Conservation (phyloP, 805 yeast genomes). For the Metschnikowia sp. region DNA sequence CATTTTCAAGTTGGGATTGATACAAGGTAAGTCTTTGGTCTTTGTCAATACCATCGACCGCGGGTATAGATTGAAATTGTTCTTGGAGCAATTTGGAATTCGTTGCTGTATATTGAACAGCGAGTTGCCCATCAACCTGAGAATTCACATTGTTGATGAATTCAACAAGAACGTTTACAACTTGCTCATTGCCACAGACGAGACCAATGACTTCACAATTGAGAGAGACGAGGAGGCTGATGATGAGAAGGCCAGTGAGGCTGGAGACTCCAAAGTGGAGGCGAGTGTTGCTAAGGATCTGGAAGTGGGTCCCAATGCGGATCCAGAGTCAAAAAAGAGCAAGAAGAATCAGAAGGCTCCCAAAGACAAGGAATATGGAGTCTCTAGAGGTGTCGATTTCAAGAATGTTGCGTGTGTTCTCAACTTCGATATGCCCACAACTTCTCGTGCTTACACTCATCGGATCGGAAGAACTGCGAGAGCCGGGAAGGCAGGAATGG, state of each 20-base stretch:
- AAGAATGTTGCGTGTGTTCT: conserved; percentile 93
- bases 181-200: conserved; percentile 92
- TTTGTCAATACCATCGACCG: conserved; percentile 95
- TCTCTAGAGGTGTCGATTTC: conserved; percentile 95
- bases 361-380: conserved; percentile 81
- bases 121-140: conserved; percentile 88
- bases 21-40: conserved; percentile 85
- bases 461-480: conserved; percentile 97
- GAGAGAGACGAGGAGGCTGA: conserved; percentile 49
- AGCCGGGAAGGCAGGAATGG: conserved; percentile 94
- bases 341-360: conserved; percentile 27
- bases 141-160: conserved; percentile 93
- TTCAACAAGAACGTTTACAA: conserved; percentile 87
- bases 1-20: conserved; percentile 79
- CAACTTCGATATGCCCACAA: conserved; percentile 89
- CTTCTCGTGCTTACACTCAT: conserved; percentile 86
- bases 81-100: conserved; percentile 92
- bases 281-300: conserved; percentile 14
- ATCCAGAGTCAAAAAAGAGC: conserved; percentile 3
- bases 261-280: conserved; percentile 20
- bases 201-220: conserved; percentile 56
- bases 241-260: conserved; percentile 26
- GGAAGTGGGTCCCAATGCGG: conserved; percentile 16
- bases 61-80: conserved; percentile 87
- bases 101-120: conserved; percentile 84